Percentiles rank a stretch among this genome's conserved stretches.
phyloP scores from a whole-genome alignment of 1,139 yeast genomes.

The Geotrichum histeridarum region DNA sequence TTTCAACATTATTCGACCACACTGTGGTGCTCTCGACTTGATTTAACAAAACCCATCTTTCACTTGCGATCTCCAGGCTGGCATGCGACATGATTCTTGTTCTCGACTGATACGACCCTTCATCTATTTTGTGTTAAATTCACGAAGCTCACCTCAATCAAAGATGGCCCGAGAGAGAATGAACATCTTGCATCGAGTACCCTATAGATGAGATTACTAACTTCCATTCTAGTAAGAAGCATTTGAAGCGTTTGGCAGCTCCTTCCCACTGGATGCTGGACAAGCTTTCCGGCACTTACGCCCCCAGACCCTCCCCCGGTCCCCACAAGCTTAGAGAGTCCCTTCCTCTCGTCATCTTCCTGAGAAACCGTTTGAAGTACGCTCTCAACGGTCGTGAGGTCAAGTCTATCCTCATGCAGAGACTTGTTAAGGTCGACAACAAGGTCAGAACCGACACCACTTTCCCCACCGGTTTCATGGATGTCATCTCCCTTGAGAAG shows the following conservation, averaged over 20 bases:
- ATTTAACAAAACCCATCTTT: too few species aligned
- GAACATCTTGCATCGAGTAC: background rate
- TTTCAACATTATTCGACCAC: too few species aligned
- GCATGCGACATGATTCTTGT: too few species aligned
- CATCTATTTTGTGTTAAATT: too few species aligned
- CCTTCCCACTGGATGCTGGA: conserved; percentile 99
- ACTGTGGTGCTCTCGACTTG: too few species aligned
- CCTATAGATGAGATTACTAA: background rate
- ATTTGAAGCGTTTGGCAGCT: conserved; percentile 96
- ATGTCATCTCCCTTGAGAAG: conserved; percentile 92
- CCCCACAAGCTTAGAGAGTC: conserved; percentile 99
- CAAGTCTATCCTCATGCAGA: conserved; percentile 98
- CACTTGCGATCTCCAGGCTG: too few species aligned
- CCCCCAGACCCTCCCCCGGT: conserved; percentile 99
- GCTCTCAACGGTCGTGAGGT: conserved; percentile 99
- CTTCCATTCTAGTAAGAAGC: conserved; percentile 63
- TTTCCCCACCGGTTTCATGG: conserved; percentile 99
- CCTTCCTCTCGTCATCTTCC: conserved; percentile 93
- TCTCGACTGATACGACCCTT: too few species aligned
- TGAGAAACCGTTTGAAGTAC: conserved; percentile 99
- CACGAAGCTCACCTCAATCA: background rate
- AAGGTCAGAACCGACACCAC: conserved; percentile 98
- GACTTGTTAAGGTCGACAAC: conserved; percentile 98
- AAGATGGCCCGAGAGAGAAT: background rate
- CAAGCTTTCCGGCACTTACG: conserved; percentile 98